Evolutionary conservation across 2,329 filamentous ascomycete species (phyloP), one percentile per base, ranked within the genome.

Genomic region (Cadophora sp.): DNA sequence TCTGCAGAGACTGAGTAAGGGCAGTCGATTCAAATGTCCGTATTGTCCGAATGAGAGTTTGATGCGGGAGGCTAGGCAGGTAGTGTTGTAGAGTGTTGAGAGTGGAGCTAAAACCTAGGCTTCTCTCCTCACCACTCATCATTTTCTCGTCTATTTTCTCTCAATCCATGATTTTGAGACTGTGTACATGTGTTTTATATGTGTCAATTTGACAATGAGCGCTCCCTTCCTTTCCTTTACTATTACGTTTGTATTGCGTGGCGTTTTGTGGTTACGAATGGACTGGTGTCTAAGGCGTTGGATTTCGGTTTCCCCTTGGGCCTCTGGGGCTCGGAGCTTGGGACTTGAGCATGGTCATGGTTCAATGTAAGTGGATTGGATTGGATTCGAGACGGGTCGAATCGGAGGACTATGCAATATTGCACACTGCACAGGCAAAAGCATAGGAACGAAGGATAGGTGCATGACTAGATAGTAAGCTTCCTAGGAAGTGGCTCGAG

Each of bases 31-130:
- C 84, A 99, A 99, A 79, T 99, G 96, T 75, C 96, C 96, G 0
- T 99, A 99, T 77, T 99, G 96, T 76, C 96, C 96, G 0, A 88
- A 82, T 36, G 95, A 98, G 79, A 93, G 93, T 55, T 84, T 90
- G 71, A 83, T 91, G 1, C 89, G 87, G 71, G 93, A 97, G 64
- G 93, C 94, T 20, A 75, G 66, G 66, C 67, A 76, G 59, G 75
- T 78, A 30, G 70, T 74, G 27, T 67, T 77, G 62, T 76, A 76
- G 59, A 68, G 36, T 18, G 33, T 33, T 11, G 20, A 51, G 48
- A 27, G 48, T 5, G 11, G 14, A 2, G 14, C 22, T 13, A 13
- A 20, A 20, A n/a, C n/a, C 45, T 22, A 13, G 14, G 20, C 22
- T 43, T 11, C 39, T 20, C 30, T 2, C 11, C 36, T 41, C 7